Base-by-base conservation (phyloP, 768 basidiomycete species). In the Lactarius tabidus region DNA sequence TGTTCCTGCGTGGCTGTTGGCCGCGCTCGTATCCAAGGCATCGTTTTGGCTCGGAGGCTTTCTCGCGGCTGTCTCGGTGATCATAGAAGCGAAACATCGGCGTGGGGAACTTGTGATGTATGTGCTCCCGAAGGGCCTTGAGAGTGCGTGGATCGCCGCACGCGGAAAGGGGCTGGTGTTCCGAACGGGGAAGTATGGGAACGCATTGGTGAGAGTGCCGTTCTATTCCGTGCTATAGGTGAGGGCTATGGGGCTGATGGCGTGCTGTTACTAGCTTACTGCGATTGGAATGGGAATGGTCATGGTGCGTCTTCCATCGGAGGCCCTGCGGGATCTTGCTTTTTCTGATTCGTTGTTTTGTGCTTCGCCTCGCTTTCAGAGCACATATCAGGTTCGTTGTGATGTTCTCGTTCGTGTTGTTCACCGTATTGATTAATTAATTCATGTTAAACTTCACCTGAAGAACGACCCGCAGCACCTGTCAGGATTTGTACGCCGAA, bases 41-140 rank as follows among this genome's bases (percentile, higher is more conserved):
- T 85, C 87, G 31, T 94, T 88, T 76, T 92, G 84, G 83, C 43
- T 92, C 4, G 80, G 85, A 2, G 95, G 95, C 0, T 78, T 92
- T 39, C 73, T 86, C 8, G 79, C 89, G 8, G 93, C 91, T 6
- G 70, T 96, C 14, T 82, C 91, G 10, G 76, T 98, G 57, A 85
- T 97, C 63, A 82, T 95, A 2, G 96, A 98, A 72, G 94, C 93
- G 72, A 88, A 85, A 78, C 83, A 88, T 70, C 81, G 96, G 26
- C 82, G 94, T 9, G 89, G 85, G 2, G 96, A 98, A 76, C 78
- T 98, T 70, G 93, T 94, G 66, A 92, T 94, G 93, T 93, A 90
- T 73, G 89, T 87, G 2, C 77, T 98, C 36, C 96, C 96, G 6
- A 92, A 94, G 75, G 92, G 85, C 0, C 75, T 98, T 38, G 95